Percentiles rank a stretch among this genome's conserved stretches.
phyloP scores from a whole-genome alignment of 805 yeast genomes.

The Barnettozyma sp. region DNA sequence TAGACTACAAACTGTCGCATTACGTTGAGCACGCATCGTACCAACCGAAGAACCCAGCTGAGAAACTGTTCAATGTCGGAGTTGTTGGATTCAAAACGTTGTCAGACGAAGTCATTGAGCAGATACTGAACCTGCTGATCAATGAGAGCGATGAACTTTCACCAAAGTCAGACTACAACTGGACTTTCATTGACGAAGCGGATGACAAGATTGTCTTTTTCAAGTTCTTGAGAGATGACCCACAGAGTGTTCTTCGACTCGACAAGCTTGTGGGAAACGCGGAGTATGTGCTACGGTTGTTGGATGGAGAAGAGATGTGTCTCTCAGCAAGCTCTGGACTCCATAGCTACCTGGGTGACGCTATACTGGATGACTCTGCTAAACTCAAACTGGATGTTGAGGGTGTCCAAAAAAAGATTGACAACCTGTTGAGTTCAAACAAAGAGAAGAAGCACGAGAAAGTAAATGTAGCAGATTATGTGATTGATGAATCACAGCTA shows the following conservation, averaged over 20 bases:
- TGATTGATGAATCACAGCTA: conserved; percentile 50
- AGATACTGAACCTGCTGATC: conserved; percentile 24
- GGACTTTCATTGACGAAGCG: conserved; percentile 33
- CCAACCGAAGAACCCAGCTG: conserved; percentile 28
- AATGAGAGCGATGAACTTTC: conserved; percentile 5
- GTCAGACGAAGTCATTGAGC: conserved; percentile 28
- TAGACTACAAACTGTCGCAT: conserved; percentile 10
- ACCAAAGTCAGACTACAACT: conserved; percentile 19
- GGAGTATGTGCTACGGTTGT: background rate
- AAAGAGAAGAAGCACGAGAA: background rate
- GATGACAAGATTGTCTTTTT: conserved; percentile 31
- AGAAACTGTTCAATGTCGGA: conserved; percentile 31
- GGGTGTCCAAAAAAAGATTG: conserved; percentile 1
- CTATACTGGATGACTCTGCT: conserved; percentile 1
- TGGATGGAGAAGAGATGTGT: conserved; percentile 1
- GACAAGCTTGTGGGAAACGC: background rate
- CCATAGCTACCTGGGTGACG: conserved; percentile 1
- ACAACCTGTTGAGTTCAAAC: conserved; percentile 7
- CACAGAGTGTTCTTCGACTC: conserved; percentile 2
- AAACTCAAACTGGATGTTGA: background rate
- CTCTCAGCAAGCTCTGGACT: conserved; percentile 7
- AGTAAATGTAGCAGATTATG: conserved; percentile 29
- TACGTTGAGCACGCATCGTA: conserved; percentile 26
- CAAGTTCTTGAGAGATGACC: conserved; percentile 20
- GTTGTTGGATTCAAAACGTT: conserved; percentile 32